These are phyloP conservation scores for Dictyostelium citrinum DNA, from an alignment of 78 protist species.

Conservation along the genomic window DNA sequence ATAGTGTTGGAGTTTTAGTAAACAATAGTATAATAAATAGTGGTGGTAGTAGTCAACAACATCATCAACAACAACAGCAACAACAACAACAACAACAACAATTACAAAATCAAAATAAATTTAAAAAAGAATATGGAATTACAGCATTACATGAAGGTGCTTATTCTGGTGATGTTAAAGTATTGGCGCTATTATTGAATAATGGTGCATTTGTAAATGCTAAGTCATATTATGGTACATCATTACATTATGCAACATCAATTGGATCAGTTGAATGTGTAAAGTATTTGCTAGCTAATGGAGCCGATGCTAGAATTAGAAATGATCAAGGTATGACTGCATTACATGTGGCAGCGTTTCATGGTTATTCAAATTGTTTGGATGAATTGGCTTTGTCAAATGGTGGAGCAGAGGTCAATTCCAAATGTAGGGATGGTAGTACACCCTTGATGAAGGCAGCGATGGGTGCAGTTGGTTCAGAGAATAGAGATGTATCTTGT, in stretches of 20 bases:
- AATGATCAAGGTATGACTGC: constrained; percentile 66
- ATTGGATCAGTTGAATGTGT: constrained; percentile 17
- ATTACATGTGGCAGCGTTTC: constrained; percentile 55
- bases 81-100: background rate
- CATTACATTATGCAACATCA: constrained; percentile 47
- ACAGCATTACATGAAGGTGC: constrained; percentile 53
- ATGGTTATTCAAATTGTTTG: constrained; percentile 9
- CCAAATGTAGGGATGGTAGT: constrained; percentile 48
- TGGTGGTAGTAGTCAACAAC: background rate
- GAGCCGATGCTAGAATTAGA: constrained; percentile 43
- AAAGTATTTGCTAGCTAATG: background rate
- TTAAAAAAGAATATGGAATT: constrained; percentile 58
- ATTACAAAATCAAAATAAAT: background rate
- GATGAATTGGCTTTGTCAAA: background rate
- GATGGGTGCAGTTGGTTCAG: constrained; percentile 29
- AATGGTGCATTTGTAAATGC: constrained; percentile 40
- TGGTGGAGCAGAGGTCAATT: constrained; percentile 42
- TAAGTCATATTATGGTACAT: constrained; percentile 46
- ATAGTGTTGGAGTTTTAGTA: background rate
- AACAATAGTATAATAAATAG: background rate
- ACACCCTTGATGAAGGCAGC: constrained; percentile 61
- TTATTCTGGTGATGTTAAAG: constrained; percentile 11
- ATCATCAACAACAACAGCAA: no score
- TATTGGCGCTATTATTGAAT: background rate
- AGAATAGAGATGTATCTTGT: background rate